Evolutionary conservation across 2,329 filamentous ascomycete species (phyloP), one percentile per base, ranked within the genome.

Genomic region (Penicillium sp.): DNA sequence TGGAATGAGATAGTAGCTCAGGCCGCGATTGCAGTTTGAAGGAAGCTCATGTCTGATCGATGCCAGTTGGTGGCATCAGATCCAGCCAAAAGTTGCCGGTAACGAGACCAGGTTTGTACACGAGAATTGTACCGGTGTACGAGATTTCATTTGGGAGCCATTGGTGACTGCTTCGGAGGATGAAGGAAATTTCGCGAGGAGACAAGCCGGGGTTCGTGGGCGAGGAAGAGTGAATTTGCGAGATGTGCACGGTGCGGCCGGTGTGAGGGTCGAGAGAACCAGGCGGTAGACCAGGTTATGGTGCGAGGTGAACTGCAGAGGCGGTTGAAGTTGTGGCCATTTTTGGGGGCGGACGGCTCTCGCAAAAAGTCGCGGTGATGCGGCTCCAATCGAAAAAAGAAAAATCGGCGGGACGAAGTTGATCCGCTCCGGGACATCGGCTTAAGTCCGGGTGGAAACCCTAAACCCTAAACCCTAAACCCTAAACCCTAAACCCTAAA

Each of bases 121-220:
- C 87, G 50, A 99, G 83, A 1, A 90, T 92, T 0, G 94, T 97
- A 69, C 94, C 94, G 1, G 91, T 96, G 76, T 95, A 94, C 9
- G 91, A 96, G 63, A 99, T 96, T 96, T 92, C 76, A 97, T 90
- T 51, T 88, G 86, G 53, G 89, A 89, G 75, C 94, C 94, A 79
- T 99, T 99, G 67, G 94, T 99, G 65, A 97, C 82, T 62, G 90
- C 83, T 73, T 97, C 94, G 67, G 99, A 86, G 18, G 99, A 88
- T 52, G 74, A 99, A 93, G 43, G 94, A 97, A 65, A 97, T 86
- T 76, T 99, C 94, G 77, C 95, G 88, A 45, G 90, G 87, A 49
- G 90, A 87, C 49, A 99, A 88, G 65, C 94, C 94, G 1, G 94
- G 92, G 65, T 88, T 86, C 38, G 90, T 92, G 43, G 88, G 86